A percentile compares a stretch with the other conserved stretches of the same genome.
These are phyloP conservation scores for Coemansia umbellata DNA, from an alignment of 192 early-diverging fungal genomes.

Conservation along the genomic window DNA sequence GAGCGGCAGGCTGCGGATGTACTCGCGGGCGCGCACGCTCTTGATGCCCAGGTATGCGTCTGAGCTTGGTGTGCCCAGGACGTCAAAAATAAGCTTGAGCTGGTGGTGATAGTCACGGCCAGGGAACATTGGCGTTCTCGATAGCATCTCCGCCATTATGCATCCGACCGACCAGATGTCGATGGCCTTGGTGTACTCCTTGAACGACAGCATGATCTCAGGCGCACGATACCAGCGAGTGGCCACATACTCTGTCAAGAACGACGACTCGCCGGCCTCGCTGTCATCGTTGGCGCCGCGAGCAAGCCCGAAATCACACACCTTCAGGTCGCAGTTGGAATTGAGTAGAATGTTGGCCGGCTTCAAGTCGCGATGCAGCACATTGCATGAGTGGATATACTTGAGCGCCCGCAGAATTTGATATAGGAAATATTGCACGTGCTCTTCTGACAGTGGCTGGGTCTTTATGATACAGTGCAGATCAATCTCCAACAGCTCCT, in stretches of 20 bases:
- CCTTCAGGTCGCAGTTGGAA: constrained; percentile 97
- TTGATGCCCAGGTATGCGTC: constrained; percentile 79
- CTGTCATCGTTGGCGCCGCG: constrained; percentile 79
- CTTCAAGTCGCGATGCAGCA: constrained; percentile 95
- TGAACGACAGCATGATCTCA: constrained; percentile 95
- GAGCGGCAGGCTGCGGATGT: constrained; percentile 84
- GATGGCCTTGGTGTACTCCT: constrained; percentile 98
- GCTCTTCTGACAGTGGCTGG: constrained; percentile 78
- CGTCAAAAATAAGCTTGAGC: constrained; percentile 89
- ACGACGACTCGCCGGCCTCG: constrained; percentile 75
- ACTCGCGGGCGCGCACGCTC: constrained; percentile 80
- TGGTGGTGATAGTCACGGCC: constrained; percentile 94
- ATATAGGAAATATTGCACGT: constrained; percentile 90
- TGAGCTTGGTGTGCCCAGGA: constrained; percentile 96
- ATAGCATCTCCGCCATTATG: constrained; percentile 81
- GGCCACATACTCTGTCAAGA: constrained; percentile 96
- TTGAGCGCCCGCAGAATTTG: constrained; percentile 86
- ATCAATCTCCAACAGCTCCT: constrained; percentile 87
- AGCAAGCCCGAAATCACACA: constrained; percentile 98
- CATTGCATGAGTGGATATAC: constrained; percentile 90
- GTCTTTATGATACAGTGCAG: constrained; percentile 86
- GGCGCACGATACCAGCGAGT: constrained; percentile 94
- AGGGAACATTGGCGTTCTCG: constrained; percentile 75
- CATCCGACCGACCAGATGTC: constrained; percentile 92
- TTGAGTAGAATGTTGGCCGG: constrained; percentile 97